A percentile compares a stretch with the other conserved stretches of the same genome.
Evolutionary conservation across 1,139 yeast species (phyloP).

Genomic region (Debaryomycetaceae sp.): DNA sequence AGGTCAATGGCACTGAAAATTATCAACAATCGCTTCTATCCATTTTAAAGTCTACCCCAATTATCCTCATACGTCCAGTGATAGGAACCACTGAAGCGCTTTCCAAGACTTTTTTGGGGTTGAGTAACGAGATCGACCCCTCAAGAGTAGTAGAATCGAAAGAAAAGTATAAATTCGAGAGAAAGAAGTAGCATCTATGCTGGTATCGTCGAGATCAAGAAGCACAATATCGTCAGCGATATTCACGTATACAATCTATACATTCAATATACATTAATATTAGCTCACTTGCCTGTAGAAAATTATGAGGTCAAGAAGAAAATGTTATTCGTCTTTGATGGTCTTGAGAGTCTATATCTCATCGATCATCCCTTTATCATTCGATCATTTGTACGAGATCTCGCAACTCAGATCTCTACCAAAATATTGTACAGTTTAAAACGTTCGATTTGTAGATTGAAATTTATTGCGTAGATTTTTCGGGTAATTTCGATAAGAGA

Average conservation of each 20-base stretch:
- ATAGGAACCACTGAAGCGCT: conserved; percentile 93
- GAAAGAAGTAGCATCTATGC: neutral
- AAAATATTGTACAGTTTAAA: no score
- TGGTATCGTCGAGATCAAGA: no score
- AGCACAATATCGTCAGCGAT: no score
- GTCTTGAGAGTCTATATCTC: no score
- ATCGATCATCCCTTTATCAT: no score
- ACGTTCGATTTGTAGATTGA: neutral
- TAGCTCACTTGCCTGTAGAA: no score
- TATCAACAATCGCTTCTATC: conserved; percentile 66
- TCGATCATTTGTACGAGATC: no score
- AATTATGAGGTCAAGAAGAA: no score
- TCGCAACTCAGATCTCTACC: no score
- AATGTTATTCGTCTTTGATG: no score
- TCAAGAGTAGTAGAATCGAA: conserved; percentile 36
- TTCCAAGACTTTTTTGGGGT: conserved; percentile 77
- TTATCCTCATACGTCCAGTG: conserved; percentile 76
- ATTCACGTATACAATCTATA: no score
- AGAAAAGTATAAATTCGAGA: conserved; percentile 23
- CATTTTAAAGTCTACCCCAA: conserved; percentile 75
- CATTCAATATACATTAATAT: no score
- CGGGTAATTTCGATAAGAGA: neutral
- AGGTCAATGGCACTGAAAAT: conserved; percentile 58
- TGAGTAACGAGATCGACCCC: conserved; percentile 78
- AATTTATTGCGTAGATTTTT: neutral